Percentiles rank a stretch among this genome's conserved stretches.
These are phyloP conservation scores for Ilyonectria sp. DNA, from an alignment of 2,329 filamentous ascomycete species.

Conservation along the genomic window DNA sequence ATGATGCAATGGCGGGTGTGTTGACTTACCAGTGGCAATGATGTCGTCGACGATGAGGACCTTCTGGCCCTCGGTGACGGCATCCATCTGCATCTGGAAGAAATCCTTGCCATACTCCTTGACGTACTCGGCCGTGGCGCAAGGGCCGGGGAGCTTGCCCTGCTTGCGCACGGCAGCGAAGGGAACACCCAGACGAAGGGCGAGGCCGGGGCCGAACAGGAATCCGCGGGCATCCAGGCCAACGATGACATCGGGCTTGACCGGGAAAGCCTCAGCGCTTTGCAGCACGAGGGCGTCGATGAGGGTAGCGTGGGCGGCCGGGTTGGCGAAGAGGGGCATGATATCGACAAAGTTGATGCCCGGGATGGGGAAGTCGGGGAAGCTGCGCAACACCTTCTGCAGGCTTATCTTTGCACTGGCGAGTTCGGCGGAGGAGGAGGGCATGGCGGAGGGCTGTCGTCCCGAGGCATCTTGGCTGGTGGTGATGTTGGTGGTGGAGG, in stretches of 20 bases:
- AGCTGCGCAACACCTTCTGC: constrained; percentile 83
- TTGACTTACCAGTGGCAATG: constrained; percentile 90
- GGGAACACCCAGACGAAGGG: constrained; percentile 83
- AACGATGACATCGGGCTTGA: constrained; percentile 89
- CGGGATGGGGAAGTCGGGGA: constrained; percentile 90
- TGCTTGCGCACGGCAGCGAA: constrained; percentile 96
- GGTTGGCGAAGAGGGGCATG: constrained; percentile 92
- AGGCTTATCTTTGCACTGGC: constrained; percentile 80
- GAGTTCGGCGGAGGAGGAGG: constrained; percentile 76
- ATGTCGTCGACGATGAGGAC: constrained; percentile 97
- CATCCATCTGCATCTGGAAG: constrained; percentile 95
- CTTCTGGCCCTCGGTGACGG: constrained; percentile 87
- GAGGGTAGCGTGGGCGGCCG: constrained; percentile 80
- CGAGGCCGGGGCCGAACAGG: constrained; percentile 92
- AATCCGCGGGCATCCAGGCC: constrained; percentile 96
- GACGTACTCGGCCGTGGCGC: constrained; percentile 86
- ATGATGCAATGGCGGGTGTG: constrained; percentile 20
- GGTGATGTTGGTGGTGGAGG: constrained; percentile 49
- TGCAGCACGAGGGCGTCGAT: constrained; percentile 90
- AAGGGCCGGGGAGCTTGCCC: constrained; percentile 94
- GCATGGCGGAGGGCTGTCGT: constrained; percentile 74
- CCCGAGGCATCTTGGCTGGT: constrained; percentile 70
- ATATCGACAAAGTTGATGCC: constrained; percentile 99
- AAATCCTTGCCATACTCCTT: constrained; percentile 98
- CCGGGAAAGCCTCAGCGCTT: constrained; percentile 74